These are phyloP conservation scores for Blastocystis sp. DNA, from an alignment of 352 stramenopile species.

Conservation along the genomic window DNA sequence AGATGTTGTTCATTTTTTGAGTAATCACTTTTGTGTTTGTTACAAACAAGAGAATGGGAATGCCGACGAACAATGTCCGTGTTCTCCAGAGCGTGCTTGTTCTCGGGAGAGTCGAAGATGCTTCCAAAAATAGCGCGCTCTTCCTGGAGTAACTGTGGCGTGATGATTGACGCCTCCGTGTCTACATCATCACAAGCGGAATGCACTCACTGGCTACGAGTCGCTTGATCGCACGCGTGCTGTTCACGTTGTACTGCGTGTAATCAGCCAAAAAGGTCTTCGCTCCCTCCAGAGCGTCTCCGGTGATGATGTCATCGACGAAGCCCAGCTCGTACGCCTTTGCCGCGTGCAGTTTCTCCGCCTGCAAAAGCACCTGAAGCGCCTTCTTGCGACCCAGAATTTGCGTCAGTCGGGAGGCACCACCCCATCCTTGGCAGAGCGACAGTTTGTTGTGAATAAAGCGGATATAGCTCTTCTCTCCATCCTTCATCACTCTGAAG, in stretches of 20 bases:
- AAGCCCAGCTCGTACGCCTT: slow-evolving; percentile 13
- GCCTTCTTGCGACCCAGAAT: slow-evolving; percentile 17
- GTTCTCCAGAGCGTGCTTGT: background rate
- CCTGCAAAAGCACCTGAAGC: background rate
- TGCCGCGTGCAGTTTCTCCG: background rate
- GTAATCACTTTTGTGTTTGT: background rate
- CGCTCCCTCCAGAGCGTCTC: background rate
- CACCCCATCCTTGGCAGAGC: slow-evolving; percentile 34
- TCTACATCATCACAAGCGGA: background rate
- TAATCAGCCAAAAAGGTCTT: background rate
- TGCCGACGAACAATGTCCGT: slow-evolving; percentile 9
- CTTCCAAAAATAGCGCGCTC: background rate
- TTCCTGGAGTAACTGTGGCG: background rate
- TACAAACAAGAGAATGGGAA: slow-evolving; percentile 13
- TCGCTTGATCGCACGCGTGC: background rate
- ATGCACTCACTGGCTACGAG: background rate
- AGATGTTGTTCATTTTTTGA: background rate
- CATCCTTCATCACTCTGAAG: slow-evolving; percentile 29
- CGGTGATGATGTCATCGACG: background rate
- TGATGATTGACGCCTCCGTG: background rate
- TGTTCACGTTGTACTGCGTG: background rate
- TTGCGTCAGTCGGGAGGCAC: background rate
- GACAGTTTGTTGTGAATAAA: slow-evolving; percentile 34
- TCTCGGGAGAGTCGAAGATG: background rate
- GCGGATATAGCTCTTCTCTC: slow-evolving; percentile 33